Evolutionary conservation across 1,284 basidiomycete genomes (phyloP).

Genomic region (Porodaedalea pini): DNA sequence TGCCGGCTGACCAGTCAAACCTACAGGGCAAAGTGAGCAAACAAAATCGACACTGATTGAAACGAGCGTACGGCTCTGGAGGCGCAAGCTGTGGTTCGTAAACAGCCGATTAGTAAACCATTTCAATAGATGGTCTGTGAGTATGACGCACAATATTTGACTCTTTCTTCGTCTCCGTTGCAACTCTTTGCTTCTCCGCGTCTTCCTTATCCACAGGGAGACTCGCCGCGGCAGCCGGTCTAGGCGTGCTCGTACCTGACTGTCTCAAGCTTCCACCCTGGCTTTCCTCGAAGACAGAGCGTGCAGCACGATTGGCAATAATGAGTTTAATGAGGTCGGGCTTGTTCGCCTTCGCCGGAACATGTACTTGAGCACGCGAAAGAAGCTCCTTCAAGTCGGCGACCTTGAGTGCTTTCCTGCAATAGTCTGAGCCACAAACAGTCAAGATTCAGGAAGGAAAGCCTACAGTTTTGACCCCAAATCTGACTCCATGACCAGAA

Average conservation of each 20-base stretch:
- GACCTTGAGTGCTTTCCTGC: constrained; percentile 64
- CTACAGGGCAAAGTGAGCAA: constrained; percentile 1
- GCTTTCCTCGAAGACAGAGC: constrained; percentile 44
- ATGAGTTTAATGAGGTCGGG: constrained; percentile 63
- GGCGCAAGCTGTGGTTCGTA: constrained; percentile 35
- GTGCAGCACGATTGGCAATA: constrained; percentile 46
- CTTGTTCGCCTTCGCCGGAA: constrained; percentile 59
- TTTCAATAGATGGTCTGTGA: neutral
- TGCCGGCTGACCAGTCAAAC: constrained; percentile 16
- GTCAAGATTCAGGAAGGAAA: neutral
- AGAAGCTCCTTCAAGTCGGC: constrained; percentile 65
- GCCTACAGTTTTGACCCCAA: constrained; percentile 20
- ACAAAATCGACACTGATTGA: neutral
- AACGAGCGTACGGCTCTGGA: constrained; percentile 42
- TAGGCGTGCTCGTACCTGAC: constrained; percentile 8
- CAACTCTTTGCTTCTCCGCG: neutral
- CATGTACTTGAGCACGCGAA: constrained; percentile 43
- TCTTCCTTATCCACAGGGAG: neutral
- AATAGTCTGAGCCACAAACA: neutral
- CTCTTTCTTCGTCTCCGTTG: neutral
- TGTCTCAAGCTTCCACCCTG: constrained; percentile 22
- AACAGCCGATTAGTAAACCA: constrained; percentile 15
- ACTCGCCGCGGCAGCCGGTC: neutral
- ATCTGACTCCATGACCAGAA: neutral
- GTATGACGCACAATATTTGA: constrained; percentile 23